Evolutionary conservation across 2,329 filamentous ascomycete species (phyloP), one percentile per base, ranked within the genome.

Genomic region (Nemania sp.): DNA sequence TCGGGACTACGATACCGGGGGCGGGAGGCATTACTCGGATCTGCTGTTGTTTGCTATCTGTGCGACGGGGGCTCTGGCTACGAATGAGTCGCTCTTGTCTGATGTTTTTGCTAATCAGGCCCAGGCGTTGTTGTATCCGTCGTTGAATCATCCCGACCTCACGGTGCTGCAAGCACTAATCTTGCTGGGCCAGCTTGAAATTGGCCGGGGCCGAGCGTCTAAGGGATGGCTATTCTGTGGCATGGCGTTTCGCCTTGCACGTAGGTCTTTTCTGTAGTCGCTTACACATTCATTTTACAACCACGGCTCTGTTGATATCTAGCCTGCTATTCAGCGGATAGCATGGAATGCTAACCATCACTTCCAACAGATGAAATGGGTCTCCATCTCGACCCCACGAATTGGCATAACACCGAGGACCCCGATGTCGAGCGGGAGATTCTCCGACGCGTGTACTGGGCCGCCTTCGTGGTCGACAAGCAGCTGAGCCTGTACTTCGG

Each of bases 141-240:
- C 73, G 2, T 66, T 80, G 1, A 76, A 79, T 52, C 70, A 66
- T 14, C 77, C 77, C 7, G 73, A 78, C 46, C 68, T 80, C 15
- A 78, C 77, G 6, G 73, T 73, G 8, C 62, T 79, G 7, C 74
- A 79, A 52, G 73, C 76, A 1, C 63, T 80, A 12, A 67, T 76
- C 5, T 57, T 80, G 0, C 53, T 80, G 2, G 75, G 76, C 8
- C 76, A 80, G 49, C 69, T 73, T 14, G 76, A 77, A 54, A 78
- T 79, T 36, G 77, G 77, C 3, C 72, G 73, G 19, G 75, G 77
- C 0, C 72, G 73, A n/a, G 66, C 72, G 2, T 79, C 76, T 15
- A 80, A 77, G 48, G 77, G 77, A 11, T 80, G 77, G 77, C 65
- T 80, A 1, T 79, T 77, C 47, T 78, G 76, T 23, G 77, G 77